A percentile compares a stretch with the other conserved stretches of the same genome.
phyloP scores from a whole-genome alignment of 2,329 filamentous ascomycete species.

The Xylariaceae sp. region DNA sequence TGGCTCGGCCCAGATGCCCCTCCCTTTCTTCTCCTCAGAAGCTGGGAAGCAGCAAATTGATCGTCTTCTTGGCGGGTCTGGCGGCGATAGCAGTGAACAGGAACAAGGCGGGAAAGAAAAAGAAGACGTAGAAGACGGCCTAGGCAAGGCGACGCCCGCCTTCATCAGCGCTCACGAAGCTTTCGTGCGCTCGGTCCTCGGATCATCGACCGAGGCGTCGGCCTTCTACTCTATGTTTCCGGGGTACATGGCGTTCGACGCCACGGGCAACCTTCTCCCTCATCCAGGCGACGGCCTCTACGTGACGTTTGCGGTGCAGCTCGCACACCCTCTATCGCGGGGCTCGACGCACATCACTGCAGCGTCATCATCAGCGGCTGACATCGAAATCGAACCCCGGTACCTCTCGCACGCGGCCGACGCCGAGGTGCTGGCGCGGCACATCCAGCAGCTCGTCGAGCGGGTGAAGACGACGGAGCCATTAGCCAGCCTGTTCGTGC shows the following conservation, averaged over 20 bases:
- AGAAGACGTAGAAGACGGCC: slow-evolving; percentile 43
- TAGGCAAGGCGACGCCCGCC: not conserved
- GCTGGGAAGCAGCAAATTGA: not conserved
- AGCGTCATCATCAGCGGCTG: not conserved
- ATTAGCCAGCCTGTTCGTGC: not conserved
- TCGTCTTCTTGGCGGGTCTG: not conserved
- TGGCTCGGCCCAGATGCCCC: slow-evolving; percentile 31
- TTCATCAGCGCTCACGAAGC: slow-evolving; percentile 4
- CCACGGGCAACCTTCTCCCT: slow-evolving; percentile 10
- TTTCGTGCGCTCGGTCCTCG: slow-evolving; percentile 18
- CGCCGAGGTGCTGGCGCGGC: slow-evolving; percentile 19
- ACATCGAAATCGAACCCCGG: slow-evolving; percentile 6
- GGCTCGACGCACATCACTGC: slow-evolving; percentile 30
- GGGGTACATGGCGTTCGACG: not conserved
- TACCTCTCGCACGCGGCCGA: slow-evolving; percentile 20
- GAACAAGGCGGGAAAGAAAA: slow-evolving; percentile 30
- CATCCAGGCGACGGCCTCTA: slow-evolving; percentile 7
- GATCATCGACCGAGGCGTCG: slow-evolving; percentile 8
- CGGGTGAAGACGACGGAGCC: not conserved
- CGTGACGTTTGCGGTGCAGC: slow-evolving; percentile 14
- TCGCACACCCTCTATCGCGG: slow-evolving; percentile 28
- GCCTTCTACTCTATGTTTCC: slow-evolving; percentile 5
- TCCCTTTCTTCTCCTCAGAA: slow-evolving; percentile 15
- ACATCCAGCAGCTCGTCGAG: slow-evolving; percentile 18
- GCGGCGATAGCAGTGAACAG: not conserved